Evolutionary conservation across 495 filamentous ascomycete species (phyloP).

Genomic region (Cudoniella acicularis): DNA sequence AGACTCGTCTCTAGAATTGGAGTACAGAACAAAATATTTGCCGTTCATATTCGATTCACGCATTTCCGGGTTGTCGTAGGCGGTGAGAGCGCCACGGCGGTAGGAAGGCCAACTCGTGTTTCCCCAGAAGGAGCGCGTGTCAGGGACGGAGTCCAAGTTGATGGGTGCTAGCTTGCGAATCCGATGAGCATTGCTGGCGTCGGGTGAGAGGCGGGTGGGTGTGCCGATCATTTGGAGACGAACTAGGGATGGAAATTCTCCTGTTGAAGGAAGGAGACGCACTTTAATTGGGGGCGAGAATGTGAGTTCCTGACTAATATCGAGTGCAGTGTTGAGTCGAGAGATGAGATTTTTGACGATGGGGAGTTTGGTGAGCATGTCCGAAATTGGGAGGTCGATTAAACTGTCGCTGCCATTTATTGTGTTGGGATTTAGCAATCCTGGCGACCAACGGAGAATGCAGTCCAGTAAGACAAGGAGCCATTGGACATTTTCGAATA

Average conservation of each 20-base stretch:
- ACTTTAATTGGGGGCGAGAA: neutral
- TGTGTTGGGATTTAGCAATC: too few relatives aligned
- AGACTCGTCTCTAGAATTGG: neutral
- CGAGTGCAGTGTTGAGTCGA: neutral
- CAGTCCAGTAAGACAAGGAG: too few relatives aligned
- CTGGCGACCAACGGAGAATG: too few relatives aligned
- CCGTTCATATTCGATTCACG: neutral
- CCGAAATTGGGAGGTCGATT: too few relatives aligned
- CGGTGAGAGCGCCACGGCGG: neutral
- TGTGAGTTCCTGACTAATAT: neutral
- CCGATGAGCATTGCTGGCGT: neutral
- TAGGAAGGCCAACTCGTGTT: neutral
- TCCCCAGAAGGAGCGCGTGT: neutral
- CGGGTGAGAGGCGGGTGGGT: neutral
- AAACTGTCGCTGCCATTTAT: too few relatives aligned
- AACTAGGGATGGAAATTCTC: neutral
- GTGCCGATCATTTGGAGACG: neutral
- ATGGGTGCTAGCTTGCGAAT: neutral
- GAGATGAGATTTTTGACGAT: neutral
- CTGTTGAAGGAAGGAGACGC: neutral
- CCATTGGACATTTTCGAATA: too few relatives aligned
- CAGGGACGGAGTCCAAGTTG: neutral
- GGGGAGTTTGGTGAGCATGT: neutral
- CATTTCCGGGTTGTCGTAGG: neutral
- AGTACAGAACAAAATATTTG: neutral